phyloP scores from a whole-genome alignment of 1,284 basidiomycete species.

The Pseudozyma sp. region DNA sequence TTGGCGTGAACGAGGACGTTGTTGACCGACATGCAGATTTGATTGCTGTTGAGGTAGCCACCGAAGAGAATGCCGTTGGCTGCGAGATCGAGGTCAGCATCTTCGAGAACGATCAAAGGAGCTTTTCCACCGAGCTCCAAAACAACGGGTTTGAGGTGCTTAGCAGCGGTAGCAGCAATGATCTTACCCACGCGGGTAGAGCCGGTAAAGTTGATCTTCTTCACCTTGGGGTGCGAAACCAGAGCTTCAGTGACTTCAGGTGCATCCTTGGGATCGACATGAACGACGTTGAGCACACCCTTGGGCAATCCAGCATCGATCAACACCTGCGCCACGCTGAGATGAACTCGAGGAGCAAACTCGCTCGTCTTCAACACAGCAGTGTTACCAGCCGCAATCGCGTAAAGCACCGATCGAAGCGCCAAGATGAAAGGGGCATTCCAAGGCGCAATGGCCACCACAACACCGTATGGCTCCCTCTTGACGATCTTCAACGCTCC shows the following conservation, averaged over 20 bases:
- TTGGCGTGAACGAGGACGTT: constrained; percentile 75
- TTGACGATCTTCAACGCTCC: constrained; percentile 48
- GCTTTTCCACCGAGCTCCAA: constrained; percentile 72
- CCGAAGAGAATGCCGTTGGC: constrained; percentile 71
- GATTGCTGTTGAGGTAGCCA: constrained; percentile 75
- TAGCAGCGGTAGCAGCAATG: constrained; percentile 84
- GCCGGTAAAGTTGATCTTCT: constrained; percentile 71
- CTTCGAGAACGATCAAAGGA: constrained; percentile 73
- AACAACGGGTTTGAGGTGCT: constrained; percentile 76
- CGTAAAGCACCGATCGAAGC: constrained; percentile 72
- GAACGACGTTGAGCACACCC: constrained; percentile 76
- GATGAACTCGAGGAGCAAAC: constrained; percentile 73
- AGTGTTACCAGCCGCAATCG: constrained; percentile 77
- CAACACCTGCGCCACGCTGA: constrained; percentile 72
- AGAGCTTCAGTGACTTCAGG: constrained; percentile 73
- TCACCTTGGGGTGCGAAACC: constrained; percentile 74
- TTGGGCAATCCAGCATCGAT: constrained; percentile 75
- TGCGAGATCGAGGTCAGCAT: constrained; percentile 76
- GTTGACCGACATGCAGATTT: constrained; percentile 80
- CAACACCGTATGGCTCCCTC: constrained; percentile 50
- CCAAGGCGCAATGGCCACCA: constrained; percentile 58
- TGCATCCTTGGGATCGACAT: constrained; percentile 73
- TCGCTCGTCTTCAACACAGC: constrained; percentile 77
- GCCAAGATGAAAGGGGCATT: constrained; percentile 66
- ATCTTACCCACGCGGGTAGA: constrained; percentile 80